Conservation (phyloP, 2,329 filamentous ascomycete genomes). For the Trichoderma arundinaceum region DNA sequence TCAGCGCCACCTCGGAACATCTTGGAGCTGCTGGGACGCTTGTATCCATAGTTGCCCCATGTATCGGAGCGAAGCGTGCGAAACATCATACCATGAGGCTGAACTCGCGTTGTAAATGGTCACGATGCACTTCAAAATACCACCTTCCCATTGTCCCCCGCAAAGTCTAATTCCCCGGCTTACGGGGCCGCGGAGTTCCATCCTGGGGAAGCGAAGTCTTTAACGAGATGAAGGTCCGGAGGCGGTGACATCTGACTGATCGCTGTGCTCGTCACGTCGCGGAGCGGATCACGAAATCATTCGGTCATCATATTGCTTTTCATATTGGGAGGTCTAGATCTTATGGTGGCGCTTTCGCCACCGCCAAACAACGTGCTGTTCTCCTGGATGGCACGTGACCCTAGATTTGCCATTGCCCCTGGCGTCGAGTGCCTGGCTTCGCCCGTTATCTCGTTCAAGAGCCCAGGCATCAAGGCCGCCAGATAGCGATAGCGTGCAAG, state of each 20-base stretch:
- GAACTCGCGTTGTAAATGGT: constrained; percentile 7
- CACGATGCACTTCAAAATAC: constrained; percentile 1
- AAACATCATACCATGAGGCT: constrained; percentile 14
- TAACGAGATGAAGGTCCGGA: constrained; percentile 8
- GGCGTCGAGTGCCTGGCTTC: no score
- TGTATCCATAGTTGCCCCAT: neutral
- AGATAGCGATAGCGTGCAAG: neutral
- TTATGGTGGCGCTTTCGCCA: constrained; percentile 17
- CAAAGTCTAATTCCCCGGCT: constrained; percentile 26
- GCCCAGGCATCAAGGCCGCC: neutral
- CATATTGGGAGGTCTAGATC: neutral
- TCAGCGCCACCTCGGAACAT: constrained; percentile 20
- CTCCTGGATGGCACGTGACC: constrained; percentile 17
- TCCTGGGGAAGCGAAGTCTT: constrained; percentile 16
- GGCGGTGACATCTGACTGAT: neutral
- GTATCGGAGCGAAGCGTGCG: neutral
- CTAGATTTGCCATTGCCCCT: no score
- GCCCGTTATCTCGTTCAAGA: neutral
- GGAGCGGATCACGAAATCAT: neutral
- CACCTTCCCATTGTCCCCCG: constrained; percentile 13
- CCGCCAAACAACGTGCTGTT: constrained; percentile 1
- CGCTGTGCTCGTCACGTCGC: no score
- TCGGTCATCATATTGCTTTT: constrained; percentile 9
- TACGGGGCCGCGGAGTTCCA: constrained; percentile 3
- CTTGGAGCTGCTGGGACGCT: constrained; percentile 7